Evolutionary conservation across 768 basidiomycete species (phyloP).

Genomic region (Suillus hirtellus): DNA sequence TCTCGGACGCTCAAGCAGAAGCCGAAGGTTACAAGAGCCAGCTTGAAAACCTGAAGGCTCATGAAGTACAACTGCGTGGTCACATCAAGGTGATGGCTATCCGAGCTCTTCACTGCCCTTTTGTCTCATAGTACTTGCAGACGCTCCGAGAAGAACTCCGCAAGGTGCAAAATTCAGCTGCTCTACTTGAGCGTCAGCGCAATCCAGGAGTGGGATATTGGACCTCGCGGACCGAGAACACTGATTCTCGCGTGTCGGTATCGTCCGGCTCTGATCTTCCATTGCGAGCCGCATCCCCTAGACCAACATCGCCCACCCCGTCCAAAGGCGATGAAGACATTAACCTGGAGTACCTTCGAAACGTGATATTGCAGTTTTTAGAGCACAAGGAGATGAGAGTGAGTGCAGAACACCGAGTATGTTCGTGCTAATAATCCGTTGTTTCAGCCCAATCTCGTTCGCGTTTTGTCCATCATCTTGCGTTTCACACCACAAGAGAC

Average conservation of each 20-base stretch:
- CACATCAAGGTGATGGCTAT: conserved; percentile 71
- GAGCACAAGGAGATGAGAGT: conserved; percentile 99
- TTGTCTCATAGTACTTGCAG: conserved; percentile 40
- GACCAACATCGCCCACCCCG: conserved; percentile 27
- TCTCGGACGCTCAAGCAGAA: conserved; percentile 50
- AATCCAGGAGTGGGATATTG: conserved; percentile 96
- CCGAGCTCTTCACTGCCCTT: neutral
- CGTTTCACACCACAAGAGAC: conserved; percentile 96
- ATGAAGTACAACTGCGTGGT: conserved; percentile 67
- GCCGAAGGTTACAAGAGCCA: conserved; percentile 59
- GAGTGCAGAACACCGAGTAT: conserved; percentile 30
- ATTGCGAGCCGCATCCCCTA: conserved; percentile 37
- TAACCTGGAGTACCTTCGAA: conserved; percentile 93
- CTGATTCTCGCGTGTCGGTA: conserved; percentile 37
- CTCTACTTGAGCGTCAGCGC: conserved; percentile 84
- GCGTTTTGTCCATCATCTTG: conserved; percentile 88
- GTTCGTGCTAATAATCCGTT: conserved; percentile 11
- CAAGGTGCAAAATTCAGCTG: conserved; percentile 92
- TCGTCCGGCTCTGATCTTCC: conserved; percentile 46
- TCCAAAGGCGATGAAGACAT: conserved; percentile 81
- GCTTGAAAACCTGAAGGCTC: conserved; percentile 69
- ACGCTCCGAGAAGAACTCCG: conserved; percentile 91
- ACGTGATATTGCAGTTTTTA: conserved; percentile 95
- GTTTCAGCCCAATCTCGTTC: conserved; percentile 79
- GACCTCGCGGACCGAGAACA: conserved; percentile 48